These are phyloP conservation scores for Giardia muris DNA, from an alignment of 208 protist genomes.

Conservation along the genomic window DNA sequence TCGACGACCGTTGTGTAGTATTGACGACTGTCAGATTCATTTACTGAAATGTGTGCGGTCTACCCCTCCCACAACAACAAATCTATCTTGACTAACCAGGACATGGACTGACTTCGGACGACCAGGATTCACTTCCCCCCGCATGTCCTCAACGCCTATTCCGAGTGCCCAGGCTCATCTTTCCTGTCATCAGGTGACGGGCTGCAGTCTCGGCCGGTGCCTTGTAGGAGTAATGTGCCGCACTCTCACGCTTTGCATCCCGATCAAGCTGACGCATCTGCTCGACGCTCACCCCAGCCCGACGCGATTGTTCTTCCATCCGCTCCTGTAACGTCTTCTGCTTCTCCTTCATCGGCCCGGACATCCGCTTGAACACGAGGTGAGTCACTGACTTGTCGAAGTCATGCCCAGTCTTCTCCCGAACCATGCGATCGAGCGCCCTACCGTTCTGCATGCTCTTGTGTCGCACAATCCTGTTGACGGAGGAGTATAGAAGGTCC, in stretches of 20 bases:
- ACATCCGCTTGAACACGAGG: neutral
- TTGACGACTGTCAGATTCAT: too few species aligned
- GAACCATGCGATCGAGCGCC: neutral
- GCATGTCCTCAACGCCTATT: slow-evolving; percentile 59
- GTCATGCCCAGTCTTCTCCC: neutral
- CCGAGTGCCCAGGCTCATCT: slow-evolving; percentile 63
- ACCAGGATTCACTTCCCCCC: too few species aligned
- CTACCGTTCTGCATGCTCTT: neutral
- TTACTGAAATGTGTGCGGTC: too few species aligned
- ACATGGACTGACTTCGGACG: too few species aligned
- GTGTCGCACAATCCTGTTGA: neutral
- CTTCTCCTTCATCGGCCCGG: slow-evolving; percentile 7
- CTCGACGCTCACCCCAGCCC: neutral
- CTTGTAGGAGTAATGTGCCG: neutral
- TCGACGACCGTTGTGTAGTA: too few species aligned
- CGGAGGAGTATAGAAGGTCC: neutral
- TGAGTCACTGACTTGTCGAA: neutral
- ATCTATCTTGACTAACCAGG: too few species aligned
- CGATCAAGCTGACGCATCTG: neutral
- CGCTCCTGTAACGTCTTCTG: neutral
- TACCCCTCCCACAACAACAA: too few species aligned
- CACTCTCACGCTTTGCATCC: neutral
- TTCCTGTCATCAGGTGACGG: slow-evolving; percentile 91
- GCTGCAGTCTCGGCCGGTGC: slow-evolving; percentile 36
- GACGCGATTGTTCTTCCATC: neutral